phyloP scores from a whole-genome alignment of 352 stramenopile genomes.

The Globisporangium recalcitrans region DNA sequence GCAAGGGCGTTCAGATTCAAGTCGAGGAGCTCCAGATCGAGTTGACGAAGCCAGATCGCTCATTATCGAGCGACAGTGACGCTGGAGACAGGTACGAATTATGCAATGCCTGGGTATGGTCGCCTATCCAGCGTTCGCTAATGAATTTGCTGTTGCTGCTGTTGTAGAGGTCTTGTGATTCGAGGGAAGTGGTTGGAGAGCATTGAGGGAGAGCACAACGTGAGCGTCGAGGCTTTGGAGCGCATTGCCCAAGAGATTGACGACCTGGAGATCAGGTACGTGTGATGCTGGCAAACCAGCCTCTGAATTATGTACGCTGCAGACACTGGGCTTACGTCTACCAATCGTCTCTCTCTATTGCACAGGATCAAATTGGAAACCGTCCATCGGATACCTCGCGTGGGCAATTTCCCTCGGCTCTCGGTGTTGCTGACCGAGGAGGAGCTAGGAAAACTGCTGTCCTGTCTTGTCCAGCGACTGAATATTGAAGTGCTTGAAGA shows the following conservation, averaged over 20 bases:
- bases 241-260: slow-evolving; percentile 55
- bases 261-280: slow-evolving; percentile 70
- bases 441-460: slow-evolving; percentile 51
- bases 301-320: background rate
- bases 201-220: slow-evolving; percentile 27
- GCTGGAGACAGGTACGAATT: slow-evolving; percentile 41
- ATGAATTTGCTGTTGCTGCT: slow-evolving; percentile 2
- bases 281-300: background rate
- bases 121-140: background rate
- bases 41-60: slow-evolving; percentile 14
- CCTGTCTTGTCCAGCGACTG: slow-evolving; percentile 50
- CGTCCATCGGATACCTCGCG: slow-evolving; percentile 31
- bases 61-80: slow-evolving; percentile 4
- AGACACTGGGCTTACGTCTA: background rate
- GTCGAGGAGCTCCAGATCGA: slow-evolving; percentile 70
- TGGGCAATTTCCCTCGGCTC: slow-evolving; percentile 64
- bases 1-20: slow-evolving; percentile 46
- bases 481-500: slow-evolving; percentile 37
- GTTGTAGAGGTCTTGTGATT: slow-evolving; percentile 46
- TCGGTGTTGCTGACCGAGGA: slow-evolving; percentile 54
- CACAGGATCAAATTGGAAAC: slow-evolving; percentile 74
- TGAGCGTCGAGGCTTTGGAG: slow-evolving; percentile 30
- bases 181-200: slow-evolving; percentile 37
- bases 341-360: background rate
- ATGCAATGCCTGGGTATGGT: background rate